phyloP scores from a whole-genome alignment of 805 yeast species.

The Wickerhamiella kazuoi region DNA sequence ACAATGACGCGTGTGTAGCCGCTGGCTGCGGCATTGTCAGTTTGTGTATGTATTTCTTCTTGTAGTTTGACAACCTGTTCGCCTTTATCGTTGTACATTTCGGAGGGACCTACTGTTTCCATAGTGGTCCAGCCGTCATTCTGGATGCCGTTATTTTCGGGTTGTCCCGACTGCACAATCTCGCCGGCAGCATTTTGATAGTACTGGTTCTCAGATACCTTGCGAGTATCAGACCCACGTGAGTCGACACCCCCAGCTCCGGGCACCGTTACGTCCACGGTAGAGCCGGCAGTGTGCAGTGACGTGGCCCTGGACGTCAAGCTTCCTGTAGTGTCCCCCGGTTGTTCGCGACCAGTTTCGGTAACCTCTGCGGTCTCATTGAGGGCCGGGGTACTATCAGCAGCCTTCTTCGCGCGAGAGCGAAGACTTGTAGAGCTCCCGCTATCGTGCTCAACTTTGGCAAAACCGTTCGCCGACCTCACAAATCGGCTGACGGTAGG shows the following conservation, averaged over 20 bases:
- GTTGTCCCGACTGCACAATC: constrained; percentile 7
- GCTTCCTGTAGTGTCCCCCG: too few species aligned
- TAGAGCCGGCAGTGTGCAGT: neutral
- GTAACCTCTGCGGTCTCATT: neutral
- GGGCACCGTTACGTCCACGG: too few species aligned
- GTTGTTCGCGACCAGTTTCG: neutral
- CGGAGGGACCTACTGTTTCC: constrained; percentile 61
- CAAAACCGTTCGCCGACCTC: neutral
- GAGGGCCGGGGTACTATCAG: neutral
- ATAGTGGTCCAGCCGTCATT: constrained; percentile 69
- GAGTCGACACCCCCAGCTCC: neutral
- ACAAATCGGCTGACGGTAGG: constrained; percentile 13
- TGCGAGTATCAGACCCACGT: neutral
- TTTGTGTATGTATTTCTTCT: constrained; percentile 8
- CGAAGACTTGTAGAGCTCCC: too few species aligned
- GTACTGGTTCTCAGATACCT: constrained; percentile 4
- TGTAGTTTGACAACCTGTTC: constrained; percentile 19
- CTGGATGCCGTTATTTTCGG: constrained; percentile 12
- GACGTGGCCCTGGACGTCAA: too few species aligned
- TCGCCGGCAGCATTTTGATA: constrained; percentile 13
- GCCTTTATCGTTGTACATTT: constrained; percentile 64
- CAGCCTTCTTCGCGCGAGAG: neutral
- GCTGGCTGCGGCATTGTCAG: constrained; percentile 30
- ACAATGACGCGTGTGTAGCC: constrained; percentile 65
- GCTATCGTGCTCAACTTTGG: too few species aligned